Evolutionary conservation across 1,139 yeast genomes (phyloP), one percentile per base, ranked within the genome.

Genomic region (Ashbya aceris): DNA sequence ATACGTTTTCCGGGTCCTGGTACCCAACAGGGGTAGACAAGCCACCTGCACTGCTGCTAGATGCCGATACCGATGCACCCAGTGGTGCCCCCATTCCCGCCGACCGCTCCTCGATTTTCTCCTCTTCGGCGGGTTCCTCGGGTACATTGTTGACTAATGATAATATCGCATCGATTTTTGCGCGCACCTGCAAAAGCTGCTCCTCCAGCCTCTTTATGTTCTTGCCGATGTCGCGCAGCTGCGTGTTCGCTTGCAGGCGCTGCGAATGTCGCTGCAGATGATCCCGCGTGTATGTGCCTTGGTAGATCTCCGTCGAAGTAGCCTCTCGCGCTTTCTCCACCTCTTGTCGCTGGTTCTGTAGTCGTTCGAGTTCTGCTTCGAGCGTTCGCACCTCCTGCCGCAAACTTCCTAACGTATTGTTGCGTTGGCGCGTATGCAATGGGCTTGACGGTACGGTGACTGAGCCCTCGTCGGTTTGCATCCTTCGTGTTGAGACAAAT

Each of bases 241-340:
- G 60, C 7, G 60, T 54, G 41, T 57, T 61, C 3, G 62, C 54
- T 38, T 53, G 53, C 2, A 61, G 56, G 32, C 61, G 52, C 48
- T 54, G 47, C 2, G 65, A 58, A 47, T 61, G 63, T 35, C 58
- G 54, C 29, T 60, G 62, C 31, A 61, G 42, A 48, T 61, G 65
- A 23, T 57, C 61, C 2, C 62, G 57, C 5, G 64, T 59, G 35
- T 61, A 61, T 6, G 54, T 50, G 14, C 63, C 64, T 12, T 58
- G 51, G 44, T 54, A 60, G 4, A 61, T 60, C 38, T 58, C 62
- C 1, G 58, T 49, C 1, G 50, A 51, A 8, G 62, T 49, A 4
- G 61, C 45, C 38, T 54, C 48, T 39, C 54, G 47, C 11, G 55
- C 39, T 37, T 47, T 50, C 40, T 58, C 60, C 9, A 51, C 49